These are phyloP conservation scores for Brassica balearica DNA, from an alignment of 441 rosid species.

Conservation along the genomic window DNA sequence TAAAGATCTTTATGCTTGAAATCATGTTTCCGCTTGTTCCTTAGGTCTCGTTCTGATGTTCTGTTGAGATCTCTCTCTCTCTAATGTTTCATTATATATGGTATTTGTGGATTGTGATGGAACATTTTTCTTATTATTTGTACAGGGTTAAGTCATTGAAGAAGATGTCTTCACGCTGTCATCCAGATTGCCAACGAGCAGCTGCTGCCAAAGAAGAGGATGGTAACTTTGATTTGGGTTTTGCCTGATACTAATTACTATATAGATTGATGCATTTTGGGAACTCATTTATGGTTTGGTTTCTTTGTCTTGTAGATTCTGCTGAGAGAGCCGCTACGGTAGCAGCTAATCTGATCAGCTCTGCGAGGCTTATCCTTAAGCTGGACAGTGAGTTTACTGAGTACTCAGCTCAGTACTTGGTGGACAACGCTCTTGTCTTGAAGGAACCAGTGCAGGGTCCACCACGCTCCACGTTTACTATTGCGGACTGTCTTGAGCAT, in stretches of 20 bases:
- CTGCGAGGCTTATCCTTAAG: slow-evolving; percentile 18
- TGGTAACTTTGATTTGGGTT: slow-evolving; percentile 9
- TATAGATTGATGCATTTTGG: background rate
- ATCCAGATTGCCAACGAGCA: slow-evolving; percentile 4
- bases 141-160: background rate
- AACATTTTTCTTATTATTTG: too few relatives aligned
- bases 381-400: slow-evolving; percentile 16
- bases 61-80: too few relatives aligned
- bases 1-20: too few relatives aligned
- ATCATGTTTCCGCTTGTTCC: too few relatives aligned
- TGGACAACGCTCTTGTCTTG: slow-evolving; percentile 13
- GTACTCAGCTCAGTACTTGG: slow-evolving; percentile 37
- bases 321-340: slow-evolving; percentile 28
- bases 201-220: background rate
- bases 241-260: background rate
- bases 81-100: too few relatives aligned
- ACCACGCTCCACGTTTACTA: background rate
- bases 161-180: background rate
- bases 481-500: background rate
- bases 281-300: background rate
- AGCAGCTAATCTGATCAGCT: slow-evolving; percentile 22
- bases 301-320: slow-evolving; percentile 26
- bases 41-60: too few relatives aligned
- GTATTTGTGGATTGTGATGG: too few relatives aligned
- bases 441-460: slow-evolving; percentile 10